phyloP scores from a whole-genome alignment of 1,139 yeast species.

The Blastobotrys illinoisensis region DNA sequence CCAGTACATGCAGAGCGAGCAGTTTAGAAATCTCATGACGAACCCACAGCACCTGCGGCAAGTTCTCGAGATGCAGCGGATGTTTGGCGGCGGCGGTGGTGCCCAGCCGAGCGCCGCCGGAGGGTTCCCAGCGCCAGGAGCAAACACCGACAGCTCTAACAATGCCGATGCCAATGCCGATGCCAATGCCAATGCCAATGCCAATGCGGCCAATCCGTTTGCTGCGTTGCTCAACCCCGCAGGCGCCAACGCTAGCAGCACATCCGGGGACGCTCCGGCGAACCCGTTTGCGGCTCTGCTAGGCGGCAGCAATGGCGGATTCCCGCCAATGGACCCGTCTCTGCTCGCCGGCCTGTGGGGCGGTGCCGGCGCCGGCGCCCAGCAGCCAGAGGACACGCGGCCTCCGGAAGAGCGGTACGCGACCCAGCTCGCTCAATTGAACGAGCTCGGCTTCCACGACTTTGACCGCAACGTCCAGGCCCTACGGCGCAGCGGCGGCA shows the following conservation, averaged over 20 bases:
- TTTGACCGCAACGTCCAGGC: conserved; percentile 90
- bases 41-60: conserved; percentile 54
- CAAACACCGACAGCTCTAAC: conserved; percentile 10
- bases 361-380: conserved; percentile 17
- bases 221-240: conserved; percentile 26
- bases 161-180: conserved; percentile 13
- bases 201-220: conserved; percentile 25
- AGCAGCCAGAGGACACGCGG: conserved; percentile 57
- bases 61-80: conserved; percentile 69
- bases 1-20: conserved; percentile 77
- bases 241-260: conserved; percentile 18
- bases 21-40: conserved; percentile 70
- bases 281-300: conserved; percentile 24
- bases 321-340: conserved; percentile 21
- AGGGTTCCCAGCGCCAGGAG: conserved; percentile 52
- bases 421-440: conserved; percentile 82
- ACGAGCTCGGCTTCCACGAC: conserved; percentile 94
- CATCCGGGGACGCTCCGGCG: conserved; percentile 16
- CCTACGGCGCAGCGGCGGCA: conserved; percentile 90
- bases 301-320: conserved; percentile 15
- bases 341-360: conserved; percentile 23
- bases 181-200: conserved; percentile 14
- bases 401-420: conserved; percentile 97
- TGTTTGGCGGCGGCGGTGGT: conserved; percentile 31
- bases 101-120: conserved; percentile 18